phyloP scores from a whole-genome alignment of 192 early-diverging fungal genomes.

The Coemansia sp. region DNA sequence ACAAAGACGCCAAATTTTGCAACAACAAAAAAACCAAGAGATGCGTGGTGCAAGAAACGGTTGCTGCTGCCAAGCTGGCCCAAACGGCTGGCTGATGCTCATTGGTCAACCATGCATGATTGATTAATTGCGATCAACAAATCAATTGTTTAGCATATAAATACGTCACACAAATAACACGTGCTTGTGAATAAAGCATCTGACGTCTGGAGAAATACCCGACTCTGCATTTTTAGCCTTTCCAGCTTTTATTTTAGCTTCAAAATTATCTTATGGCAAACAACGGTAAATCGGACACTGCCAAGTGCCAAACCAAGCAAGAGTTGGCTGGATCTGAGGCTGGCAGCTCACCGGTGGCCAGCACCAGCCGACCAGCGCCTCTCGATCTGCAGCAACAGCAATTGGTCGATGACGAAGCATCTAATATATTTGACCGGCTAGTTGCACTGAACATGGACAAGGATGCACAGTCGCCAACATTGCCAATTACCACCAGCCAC shows the following conservation, averaged over 20 bases:
- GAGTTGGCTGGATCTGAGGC: background rate
- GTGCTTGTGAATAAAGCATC: background rate
- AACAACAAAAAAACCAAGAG: background rate
- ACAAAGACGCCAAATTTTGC: background rate
- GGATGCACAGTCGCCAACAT: conserved; percentile 37
- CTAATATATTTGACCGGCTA: conserved; percentile 29
- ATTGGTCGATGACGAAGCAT: background rate
- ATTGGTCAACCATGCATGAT: background rate
- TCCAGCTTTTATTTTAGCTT: background rate
- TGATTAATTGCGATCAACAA: background rate
- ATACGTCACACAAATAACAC: conserved; percentile 1
- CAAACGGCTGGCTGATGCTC: conserved; percentile 1
- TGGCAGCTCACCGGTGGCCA: background rate
- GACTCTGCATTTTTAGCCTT: background rate
- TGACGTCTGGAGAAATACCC: background rate
- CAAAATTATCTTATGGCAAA: background rate
- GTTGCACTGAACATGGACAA: conserved; percentile 27
- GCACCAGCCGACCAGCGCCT: conserved; percentile 4
- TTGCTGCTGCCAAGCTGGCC: background rate
- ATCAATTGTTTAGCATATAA: background rate
- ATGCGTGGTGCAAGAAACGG: background rate
- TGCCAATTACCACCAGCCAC: conserved; percentile 55
- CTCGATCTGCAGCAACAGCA: background rate
- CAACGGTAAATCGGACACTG: background rate
- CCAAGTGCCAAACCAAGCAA: background rate